These are phyloP conservation scores for Petunia hybrid DNA, from an alignment of 305 asterid species.

Conservation along the genomic window DNA sequence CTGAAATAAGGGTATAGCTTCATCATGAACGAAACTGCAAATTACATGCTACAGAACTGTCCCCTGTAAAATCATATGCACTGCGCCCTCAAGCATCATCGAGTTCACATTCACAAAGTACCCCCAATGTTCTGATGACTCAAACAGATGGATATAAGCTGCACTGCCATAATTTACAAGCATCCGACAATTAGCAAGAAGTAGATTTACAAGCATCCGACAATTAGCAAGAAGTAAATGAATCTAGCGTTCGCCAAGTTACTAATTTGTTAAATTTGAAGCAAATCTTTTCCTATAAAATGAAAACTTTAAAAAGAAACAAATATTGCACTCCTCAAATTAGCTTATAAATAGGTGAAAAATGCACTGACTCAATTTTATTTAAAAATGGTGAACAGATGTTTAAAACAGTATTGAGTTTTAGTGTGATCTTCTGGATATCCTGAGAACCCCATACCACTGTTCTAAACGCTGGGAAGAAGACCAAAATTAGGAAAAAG, in stretches of 20 bases:
- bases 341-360: too few species aligned
- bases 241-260: background rate
- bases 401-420: background rate
- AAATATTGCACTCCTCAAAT: too few species aligned
- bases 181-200: background rate
- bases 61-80: constrained; percentile 9
- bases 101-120: constrained; percentile 5
- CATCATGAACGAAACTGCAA: constrained; percentile 9
- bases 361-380: background rate
- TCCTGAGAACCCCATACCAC: background rate
- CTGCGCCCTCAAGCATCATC: constrained; percentile 10
- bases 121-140: background rate
- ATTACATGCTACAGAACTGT: background rate
- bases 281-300: background rate
- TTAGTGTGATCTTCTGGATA: background rate
- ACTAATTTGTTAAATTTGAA: background rate
- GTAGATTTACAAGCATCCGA: background rate
- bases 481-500: background rate
- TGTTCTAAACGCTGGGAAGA: background rate
- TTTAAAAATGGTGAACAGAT: background rate
- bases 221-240: background rate
- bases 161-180: constrained; percentile 14
- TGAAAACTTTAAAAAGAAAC: background rate
- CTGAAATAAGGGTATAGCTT: background rate
- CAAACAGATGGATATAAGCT: constrained; percentile 23